Conservation (phyloP, 148 eudicot genomes). For the Camellia japonica region DNA sequence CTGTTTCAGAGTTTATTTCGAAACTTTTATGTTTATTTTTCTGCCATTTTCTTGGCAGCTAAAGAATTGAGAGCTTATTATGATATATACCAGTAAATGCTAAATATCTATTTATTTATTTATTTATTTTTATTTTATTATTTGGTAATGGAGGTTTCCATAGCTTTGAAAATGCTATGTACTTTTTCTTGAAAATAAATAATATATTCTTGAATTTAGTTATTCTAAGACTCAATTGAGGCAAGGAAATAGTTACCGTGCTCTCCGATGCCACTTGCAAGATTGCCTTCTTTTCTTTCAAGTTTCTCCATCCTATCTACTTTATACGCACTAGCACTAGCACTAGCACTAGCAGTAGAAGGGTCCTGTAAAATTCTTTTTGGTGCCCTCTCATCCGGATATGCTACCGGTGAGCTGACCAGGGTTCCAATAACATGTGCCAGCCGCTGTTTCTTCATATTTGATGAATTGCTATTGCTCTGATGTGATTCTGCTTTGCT, state of each 20-base stretch:
- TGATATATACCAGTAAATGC: no score
- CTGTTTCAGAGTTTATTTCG: no score
- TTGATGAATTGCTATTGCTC: neutral
- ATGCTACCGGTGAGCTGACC: neutral
- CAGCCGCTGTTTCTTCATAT: constrained; percentile 20
- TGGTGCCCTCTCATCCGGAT: constrained; percentile 7
- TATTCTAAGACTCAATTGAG: neutral
- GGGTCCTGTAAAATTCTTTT: constrained; percentile 18
- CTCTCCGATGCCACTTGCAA: constrained; percentile 3
- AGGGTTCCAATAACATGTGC: constrained; percentile 12
- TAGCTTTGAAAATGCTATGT: no score
- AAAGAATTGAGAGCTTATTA: no score
- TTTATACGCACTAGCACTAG: constrained; percentile 7
- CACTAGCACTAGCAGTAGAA: neutral
- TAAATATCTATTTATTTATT: no score
- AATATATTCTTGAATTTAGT: no score
- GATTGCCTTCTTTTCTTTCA: constrained; percentile 3
- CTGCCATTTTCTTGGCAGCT: no score
- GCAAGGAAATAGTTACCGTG: constrained; percentile 3
- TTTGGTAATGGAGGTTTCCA: no score
- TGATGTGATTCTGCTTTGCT: no score
- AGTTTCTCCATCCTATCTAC: neutral
- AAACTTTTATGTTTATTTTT: no score
- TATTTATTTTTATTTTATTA: no score
- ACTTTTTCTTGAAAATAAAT: no score